Conservation (phyloP, 345 rosid species). For the Mangifera indica region DNA sequence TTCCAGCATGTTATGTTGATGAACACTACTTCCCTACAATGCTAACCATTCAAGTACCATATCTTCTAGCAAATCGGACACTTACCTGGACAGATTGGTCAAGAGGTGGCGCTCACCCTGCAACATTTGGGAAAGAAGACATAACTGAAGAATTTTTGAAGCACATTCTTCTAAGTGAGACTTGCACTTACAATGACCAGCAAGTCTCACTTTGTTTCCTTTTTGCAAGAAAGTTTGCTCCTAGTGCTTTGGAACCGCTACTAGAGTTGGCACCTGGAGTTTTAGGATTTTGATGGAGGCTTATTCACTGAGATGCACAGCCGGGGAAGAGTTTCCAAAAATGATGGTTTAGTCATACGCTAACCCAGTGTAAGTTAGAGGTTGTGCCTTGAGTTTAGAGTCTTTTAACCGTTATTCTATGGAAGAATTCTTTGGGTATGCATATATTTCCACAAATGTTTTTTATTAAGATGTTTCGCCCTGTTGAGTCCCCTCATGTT, state of each 20-base stretch:
- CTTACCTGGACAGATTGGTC: constrained; percentile 93
- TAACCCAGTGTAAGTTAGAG: background rate
- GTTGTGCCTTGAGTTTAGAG: background rate
- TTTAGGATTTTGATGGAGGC: constrained; percentile 43
- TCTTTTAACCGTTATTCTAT: background rate
- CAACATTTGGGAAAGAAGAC: constrained; percentile 64
- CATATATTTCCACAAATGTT: no score
- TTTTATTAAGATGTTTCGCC: no score
- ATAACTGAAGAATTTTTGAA: constrained; percentile 52
- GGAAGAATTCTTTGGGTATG: no score
- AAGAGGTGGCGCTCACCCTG: constrained; percentile 91
- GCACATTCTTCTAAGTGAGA: constrained; percentile 39
- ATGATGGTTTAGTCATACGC: background rate
- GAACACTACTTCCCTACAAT: constrained; percentile 95
- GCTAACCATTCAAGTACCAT: constrained; percentile 58
- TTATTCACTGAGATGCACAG: background rate
- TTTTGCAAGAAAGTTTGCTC: constrained; percentile 85
- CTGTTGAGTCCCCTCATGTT: no score
- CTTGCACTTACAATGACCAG: constrained; percentile 59
- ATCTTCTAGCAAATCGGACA: constrained; percentile 66
- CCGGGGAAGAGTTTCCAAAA: background rate
- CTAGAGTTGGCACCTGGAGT: constrained; percentile 46
- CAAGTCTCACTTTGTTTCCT: constrained; percentile 50
- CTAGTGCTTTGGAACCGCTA: constrained; percentile 68
- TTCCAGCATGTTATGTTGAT: constrained; percentile 73